phyloP scores from a whole-genome alignment of 2,329 filamentous ascomycete species.

The Ascochyta fabae region DNA sequence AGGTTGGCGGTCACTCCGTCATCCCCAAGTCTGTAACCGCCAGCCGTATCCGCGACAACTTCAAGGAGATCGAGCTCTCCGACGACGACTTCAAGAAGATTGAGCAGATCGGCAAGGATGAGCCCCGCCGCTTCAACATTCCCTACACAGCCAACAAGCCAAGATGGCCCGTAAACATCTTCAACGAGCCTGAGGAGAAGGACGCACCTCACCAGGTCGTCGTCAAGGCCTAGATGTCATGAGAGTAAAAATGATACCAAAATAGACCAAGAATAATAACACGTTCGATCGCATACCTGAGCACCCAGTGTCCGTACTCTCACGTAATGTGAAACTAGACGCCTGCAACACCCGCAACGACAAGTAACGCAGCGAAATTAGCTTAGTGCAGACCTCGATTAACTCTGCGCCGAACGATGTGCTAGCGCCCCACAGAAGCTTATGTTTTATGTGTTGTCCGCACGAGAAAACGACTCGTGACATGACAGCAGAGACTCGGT shows the following conservation, averaged over 20 bases:
- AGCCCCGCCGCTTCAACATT: slow-evolving; percentile 63
- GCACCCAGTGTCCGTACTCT: too few relatives aligned
- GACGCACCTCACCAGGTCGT: slow-evolving; percentile 56
- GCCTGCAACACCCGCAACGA: too few relatives aligned
- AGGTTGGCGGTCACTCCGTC: slow-evolving; percentile 60
- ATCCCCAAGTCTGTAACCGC: slow-evolving; percentile 44
- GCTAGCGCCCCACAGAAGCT: too few relatives aligned
- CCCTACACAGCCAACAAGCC: slow-evolving; percentile 55
- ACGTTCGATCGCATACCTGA: not conserved
- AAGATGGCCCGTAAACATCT: slow-evolving; percentile 65
- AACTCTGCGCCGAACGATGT: too few relatives aligned
- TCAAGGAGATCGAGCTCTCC: slow-evolving; percentile 40
- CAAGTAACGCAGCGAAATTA: too few relatives aligned
- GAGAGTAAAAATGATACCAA: slow-evolving; percentile 8
- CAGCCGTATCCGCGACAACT: slow-evolving; percentile 41
- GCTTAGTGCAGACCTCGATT: too few relatives aligned
- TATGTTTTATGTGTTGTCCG: too few relatives aligned
- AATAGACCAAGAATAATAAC: not conserved
- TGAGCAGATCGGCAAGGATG: slow-evolving; percentile 62
- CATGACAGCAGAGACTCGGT: too few relatives aligned
- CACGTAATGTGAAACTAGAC: too few relatives aligned
- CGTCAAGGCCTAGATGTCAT: slow-evolving; percentile 16
- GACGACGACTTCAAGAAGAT: slow-evolving; percentile 38
- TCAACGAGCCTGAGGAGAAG: slow-evolving; percentile 61
- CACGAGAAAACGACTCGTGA: too few relatives aligned